phyloP scores from a whole-genome alignment of 2,329 filamentous ascomycete species.

The Parasarocladium wereldwijsianum region DNA sequence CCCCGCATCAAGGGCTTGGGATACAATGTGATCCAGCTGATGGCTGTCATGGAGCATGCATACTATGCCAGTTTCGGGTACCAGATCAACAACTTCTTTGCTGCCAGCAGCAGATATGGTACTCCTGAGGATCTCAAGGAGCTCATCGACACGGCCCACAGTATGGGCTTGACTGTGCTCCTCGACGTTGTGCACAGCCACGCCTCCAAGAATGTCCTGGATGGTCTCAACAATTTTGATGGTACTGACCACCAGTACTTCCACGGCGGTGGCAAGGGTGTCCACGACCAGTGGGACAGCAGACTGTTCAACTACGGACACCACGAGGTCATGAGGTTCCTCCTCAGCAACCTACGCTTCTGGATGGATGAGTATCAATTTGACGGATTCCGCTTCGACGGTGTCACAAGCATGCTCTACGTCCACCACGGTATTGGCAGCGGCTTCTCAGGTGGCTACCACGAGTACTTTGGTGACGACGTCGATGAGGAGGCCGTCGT shows the following conservation, averaged over 20 bases:
- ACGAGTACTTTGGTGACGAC: constrained; percentile 84
- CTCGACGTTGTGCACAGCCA: constrained; percentile 96
- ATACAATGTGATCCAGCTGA: constrained; percentile 96
- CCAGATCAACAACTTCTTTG: constrained; percentile 98
- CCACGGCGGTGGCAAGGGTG: constrained; percentile 70
- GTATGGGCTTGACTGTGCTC: constrained; percentile 78
- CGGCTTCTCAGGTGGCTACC: constrained; percentile 93
- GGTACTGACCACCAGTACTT: constrained; percentile 93
- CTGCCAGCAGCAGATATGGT: constrained; percentile 89
- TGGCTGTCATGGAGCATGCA: constrained; percentile 98
- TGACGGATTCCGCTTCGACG: constrained; percentile 95
- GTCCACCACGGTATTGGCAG: constrained; percentile 91
- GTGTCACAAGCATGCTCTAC: constrained; percentile 98
- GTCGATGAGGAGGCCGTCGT: constrained; percentile 91
- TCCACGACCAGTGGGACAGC: constrained; percentile 91
- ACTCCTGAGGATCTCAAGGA: constrained; percentile 91
- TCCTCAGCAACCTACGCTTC: constrained; percentile 88
- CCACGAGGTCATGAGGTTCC: constrained; percentile 89
- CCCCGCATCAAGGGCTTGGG: constrained; percentile 80
- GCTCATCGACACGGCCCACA: constrained; percentile 86
- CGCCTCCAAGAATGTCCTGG: constrained; percentile 91
- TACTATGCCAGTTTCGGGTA: constrained; percentile 99
- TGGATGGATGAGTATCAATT: constrained; percentile 99
- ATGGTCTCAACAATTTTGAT: constrained; percentile 93
- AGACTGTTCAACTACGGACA: constrained; percentile 92